phyloP scores from a whole-genome alignment of 768 basidiomycete genomes.

The Suillus ampliporus region DNA sequence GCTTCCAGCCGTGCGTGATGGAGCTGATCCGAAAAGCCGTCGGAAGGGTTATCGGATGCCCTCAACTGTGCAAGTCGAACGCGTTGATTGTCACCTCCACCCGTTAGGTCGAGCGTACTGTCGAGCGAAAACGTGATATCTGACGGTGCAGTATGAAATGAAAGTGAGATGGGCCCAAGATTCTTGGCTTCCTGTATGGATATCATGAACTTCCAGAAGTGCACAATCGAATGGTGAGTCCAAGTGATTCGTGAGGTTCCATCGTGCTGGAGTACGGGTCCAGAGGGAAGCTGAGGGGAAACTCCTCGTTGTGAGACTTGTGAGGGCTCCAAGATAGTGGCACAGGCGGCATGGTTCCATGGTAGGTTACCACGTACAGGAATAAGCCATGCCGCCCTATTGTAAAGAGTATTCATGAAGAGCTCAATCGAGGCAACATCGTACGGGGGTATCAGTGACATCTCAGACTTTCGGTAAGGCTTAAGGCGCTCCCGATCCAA shows the following conservation, averaged over 20 bases:
- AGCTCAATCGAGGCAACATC: slow-evolving; percentile 36
- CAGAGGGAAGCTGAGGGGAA: slow-evolving; percentile 25
- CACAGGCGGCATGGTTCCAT: slow-evolving; percentile 52
- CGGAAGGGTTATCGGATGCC: slow-evolving; percentile 13
- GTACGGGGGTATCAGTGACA: slow-evolving; percentile 41
- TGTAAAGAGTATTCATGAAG: slow-evolving; percentile 36
- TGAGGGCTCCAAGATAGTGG: slow-evolving; percentile 42
- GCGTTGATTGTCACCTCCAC: slow-evolving; percentile 31
- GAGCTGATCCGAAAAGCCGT: slow-evolving; percentile 21
- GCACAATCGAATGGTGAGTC: slow-evolving; percentile 47
- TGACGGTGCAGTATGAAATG: slow-evolving; percentile 47
- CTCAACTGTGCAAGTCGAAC: slow-evolving; percentile 24
- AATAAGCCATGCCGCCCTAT: slow-evolving; percentile 60
- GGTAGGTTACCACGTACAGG: slow-evolving; percentile 60
- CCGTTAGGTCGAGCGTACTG: slow-evolving; percentile 24
- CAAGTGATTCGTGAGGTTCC: slow-evolving; percentile 45
- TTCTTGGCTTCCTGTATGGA: slow-evolving; percentile 41
- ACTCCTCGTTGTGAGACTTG: slow-evolving; percentile 20
- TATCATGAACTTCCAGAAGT: slow-evolving; percentile 58
- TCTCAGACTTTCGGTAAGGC: slow-evolving; percentile 42
- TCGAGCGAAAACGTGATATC: slow-evolving; percentile 17
- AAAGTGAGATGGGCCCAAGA: slow-evolving; percentile 54
- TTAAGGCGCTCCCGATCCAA: slow-evolving; percentile 29
- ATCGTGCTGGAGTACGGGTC: slow-evolving; percentile 17
- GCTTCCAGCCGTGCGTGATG: slow-evolving; percentile 31